Conservation (phyloP, 1,284 basidiomycete species). For the Fistulinella staudtii region DNA sequence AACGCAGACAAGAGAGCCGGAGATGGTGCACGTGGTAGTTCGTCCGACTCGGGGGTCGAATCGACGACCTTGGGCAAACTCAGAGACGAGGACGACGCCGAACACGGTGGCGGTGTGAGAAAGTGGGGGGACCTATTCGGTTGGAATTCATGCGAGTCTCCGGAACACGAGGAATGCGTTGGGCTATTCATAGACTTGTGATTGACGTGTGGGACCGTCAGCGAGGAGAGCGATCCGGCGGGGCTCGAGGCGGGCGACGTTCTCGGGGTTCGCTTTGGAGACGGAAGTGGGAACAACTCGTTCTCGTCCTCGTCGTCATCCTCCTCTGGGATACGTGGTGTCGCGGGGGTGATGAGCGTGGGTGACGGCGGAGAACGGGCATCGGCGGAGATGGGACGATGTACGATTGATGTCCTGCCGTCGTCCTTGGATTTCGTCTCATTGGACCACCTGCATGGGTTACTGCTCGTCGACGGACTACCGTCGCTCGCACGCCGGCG, state of each 20-base stretch:
- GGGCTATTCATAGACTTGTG: constrained; percentile 12
- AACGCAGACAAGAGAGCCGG: constrained; percentile 24
- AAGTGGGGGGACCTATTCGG: constrained; percentile 9
- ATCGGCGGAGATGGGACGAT: constrained; percentile 17
- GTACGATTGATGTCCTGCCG: too few relatives aligned
- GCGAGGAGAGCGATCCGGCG: constrained; percentile 24
- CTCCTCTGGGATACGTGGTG: constrained; percentile 36
- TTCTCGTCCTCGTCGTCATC: constrained; percentile 47
- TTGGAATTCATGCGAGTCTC: constrained; percentile 6
- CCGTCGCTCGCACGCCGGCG: constrained; percentile 40
- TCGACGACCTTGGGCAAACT: constrained; percentile 18
- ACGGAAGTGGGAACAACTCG: constrained; percentile 54
- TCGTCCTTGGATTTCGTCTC: too few relatives aligned
- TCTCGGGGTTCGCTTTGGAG: constrained; percentile 44
- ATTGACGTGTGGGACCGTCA: constrained; percentile 9
- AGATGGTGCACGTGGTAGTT: constrained; percentile 17
- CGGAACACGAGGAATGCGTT: constrained; percentile 18
- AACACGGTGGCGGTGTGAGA: constrained; percentile 19
- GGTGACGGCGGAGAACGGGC: too few relatives aligned
- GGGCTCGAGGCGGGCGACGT: constrained; percentile 33
- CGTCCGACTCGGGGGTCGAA: constrained; percentile 10
- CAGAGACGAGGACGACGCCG: constrained; percentile 28
- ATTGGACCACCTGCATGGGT: constrained; percentile 11
- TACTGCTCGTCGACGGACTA: neutral
- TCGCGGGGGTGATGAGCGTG: constrained; percentile 3